Evolutionary conservation across 306 rosid genomes (phyloP).

Genomic region (Oemleria cerasiformis): DNA sequence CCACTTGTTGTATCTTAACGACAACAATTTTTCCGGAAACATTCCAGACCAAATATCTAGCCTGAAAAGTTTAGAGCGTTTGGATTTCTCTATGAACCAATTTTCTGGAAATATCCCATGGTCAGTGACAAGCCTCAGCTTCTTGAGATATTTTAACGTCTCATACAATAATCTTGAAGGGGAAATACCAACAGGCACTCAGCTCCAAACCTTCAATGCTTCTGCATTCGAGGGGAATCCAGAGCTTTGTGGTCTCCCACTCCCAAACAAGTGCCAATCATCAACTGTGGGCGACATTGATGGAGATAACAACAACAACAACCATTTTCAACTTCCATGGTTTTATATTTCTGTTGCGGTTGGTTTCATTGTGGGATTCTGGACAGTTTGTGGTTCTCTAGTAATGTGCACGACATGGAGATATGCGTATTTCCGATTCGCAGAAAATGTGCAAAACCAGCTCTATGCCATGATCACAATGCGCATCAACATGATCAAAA

Average conservation of each 20-base stretch:
- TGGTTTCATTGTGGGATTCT: constrained; percentile 4
- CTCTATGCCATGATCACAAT: no score
- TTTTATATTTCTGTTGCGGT: neutral
- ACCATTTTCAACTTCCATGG: neutral
- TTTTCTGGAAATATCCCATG: neutral
- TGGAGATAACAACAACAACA: neutral
- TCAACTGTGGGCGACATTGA: no score
- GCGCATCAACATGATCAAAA: no score
- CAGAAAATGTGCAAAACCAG: no score
- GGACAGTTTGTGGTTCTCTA: constrained; percentile 8
- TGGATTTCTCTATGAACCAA: neutral
- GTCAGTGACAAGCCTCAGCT: neutral
- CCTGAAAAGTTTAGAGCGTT: neutral
- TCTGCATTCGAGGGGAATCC: neutral
- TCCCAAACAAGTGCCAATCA: constrained; percentile 3
- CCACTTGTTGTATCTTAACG: neutral
- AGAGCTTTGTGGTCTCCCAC: constrained; percentile 1
- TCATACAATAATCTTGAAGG: constrained; percentile 5
- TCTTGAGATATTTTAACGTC: no score
- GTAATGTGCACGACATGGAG: neutral
- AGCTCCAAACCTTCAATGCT: neutral
- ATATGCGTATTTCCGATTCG: neutral
- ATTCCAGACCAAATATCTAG: neutral
- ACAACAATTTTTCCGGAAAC: neutral
- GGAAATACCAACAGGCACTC: neutral